Conservation (phyloP, 192 early-diverging fungal species). For the Haplosporangium gracile region DNA sequence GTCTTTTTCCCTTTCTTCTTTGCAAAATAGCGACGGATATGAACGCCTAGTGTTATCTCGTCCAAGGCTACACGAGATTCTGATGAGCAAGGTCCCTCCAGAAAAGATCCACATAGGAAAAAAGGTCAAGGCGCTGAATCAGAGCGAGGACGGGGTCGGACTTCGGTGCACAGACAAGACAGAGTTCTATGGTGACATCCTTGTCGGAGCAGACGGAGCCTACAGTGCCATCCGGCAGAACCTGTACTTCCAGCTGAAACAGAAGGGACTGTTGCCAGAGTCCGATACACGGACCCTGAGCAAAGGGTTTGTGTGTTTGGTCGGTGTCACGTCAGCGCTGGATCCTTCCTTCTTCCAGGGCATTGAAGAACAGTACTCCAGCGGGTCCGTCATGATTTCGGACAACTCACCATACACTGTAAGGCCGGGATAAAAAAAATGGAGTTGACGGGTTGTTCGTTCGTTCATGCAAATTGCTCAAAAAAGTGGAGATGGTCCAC, state of each 20-base stretch:
- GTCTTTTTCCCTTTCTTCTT: neutral
- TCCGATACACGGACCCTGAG: neutral
- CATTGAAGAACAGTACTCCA: neutral
- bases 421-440: neutral
- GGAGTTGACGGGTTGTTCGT: neutral
- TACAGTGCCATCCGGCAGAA: slow-evolving; percentile 25
- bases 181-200: slow-evolving; percentile 25
- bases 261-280: slow-evolving; percentile 7
- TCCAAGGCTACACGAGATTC: slow-evolving; percentile 14
- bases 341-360: neutral
- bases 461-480: neutral
- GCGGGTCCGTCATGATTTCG: neutral
- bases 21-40: slow-evolving; percentile 4
- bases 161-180: slow-evolving; percentile 23
- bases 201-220: slow-evolving; percentile 39
- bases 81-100: slow-evolving; percentile 5
- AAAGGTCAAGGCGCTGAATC: slow-evolving; percentile 11
- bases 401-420: slow-evolving; percentile 6
- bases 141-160: slow-evolving; percentile 19
- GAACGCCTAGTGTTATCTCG: slow-evolving; percentile 15
- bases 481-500: neutral
- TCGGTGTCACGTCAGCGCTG: neutral
- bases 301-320: slow-evolving; percentile 5
- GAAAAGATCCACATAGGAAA: slow-evolving; percentile 22
- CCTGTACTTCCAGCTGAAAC: slow-evolving; percentile 4